phyloP scores from a whole-genome alignment of 2,329 filamentous ascomycete genomes.

The Proliferodiscus dingleyae region DNA sequence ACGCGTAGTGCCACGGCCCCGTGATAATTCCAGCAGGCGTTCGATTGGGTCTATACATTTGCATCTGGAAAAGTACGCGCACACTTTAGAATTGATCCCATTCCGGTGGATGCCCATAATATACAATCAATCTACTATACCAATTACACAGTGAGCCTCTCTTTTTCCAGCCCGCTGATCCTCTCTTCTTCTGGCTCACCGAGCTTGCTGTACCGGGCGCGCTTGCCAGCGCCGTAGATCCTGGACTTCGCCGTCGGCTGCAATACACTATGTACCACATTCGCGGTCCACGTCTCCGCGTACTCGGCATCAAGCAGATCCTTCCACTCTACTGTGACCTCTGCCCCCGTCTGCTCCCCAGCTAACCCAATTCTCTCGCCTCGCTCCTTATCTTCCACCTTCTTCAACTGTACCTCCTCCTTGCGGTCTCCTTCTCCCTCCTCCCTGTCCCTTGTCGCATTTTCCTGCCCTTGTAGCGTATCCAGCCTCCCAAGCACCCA shows the following conservation, averaged over 20 bases:
- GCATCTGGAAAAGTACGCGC: no score
- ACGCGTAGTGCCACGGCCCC: no score
- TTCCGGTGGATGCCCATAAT: no score
- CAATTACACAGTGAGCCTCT: no score
- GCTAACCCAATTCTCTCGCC: constrained; percentile 14
- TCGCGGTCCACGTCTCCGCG: constrained; percentile 33
- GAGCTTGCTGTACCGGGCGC: no score
- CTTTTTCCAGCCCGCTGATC: no score
- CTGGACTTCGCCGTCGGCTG: neutral
- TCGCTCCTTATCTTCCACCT: constrained; percentile 9
- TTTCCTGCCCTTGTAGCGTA: constrained; percentile 26
- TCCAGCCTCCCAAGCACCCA: constrained; percentile 33
- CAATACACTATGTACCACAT: constrained; percentile 29
- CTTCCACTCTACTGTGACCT: constrained; percentile 31
- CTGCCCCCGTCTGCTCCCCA: constrained; percentile 13
- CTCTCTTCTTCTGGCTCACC: no score
- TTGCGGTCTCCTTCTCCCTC: constrained; percentile 12
- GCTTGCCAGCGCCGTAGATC: no score
- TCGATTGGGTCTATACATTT: no score
- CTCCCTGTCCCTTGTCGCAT: constrained; percentile 24
- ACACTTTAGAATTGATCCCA: no score
- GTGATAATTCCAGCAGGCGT: no score
- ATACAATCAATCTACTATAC: no score
- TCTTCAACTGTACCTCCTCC: constrained; percentile 11
- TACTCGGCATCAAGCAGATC: constrained; percentile 35